Conservation (phyloP, 352 stramenopile genomes). For the Globisporangium paddicum region DNA sequence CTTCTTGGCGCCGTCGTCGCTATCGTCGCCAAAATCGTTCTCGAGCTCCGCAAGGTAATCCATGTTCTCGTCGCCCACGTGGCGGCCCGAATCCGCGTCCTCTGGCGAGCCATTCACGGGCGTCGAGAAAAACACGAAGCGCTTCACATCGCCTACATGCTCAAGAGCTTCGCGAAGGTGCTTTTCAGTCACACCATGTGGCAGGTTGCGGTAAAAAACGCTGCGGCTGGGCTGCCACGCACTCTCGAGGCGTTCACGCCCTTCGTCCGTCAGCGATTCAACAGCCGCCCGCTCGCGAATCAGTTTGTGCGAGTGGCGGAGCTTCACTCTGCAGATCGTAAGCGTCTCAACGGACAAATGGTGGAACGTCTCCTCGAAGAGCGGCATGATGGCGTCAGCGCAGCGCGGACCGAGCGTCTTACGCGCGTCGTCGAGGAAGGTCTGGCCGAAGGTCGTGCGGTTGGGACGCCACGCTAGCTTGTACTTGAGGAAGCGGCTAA, state of each 20-base stretch:
- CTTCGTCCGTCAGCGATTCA: conserved; percentile 35
- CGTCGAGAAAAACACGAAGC: conserved; percentile 65
- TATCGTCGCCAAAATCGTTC: conserved; percentile 25
- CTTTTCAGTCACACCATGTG: conserved; percentile 55
- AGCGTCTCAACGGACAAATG: conserved; percentile 83
- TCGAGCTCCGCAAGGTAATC: conserved; percentile 29
- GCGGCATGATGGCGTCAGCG: conserved; percentile 66
- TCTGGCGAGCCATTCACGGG: conserved; percentile 56
- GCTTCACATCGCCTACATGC: conserved; percentile 63
- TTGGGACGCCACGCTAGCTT: conserved; percentile 83
- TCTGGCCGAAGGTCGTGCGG: conserved; percentile 69
- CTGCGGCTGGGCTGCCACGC: conserved; percentile 48
- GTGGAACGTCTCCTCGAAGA: conserved; percentile 72
- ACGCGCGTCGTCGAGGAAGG: conserved; percentile 71
- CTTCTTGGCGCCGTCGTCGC: conserved; percentile 21
- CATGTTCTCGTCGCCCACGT: conserved; percentile 20
- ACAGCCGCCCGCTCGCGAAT: conserved; percentile 47
- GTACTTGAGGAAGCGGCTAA: conserved; percentile 83
- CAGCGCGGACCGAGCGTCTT: conserved; percentile 54
- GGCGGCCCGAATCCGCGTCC: conserved; percentile 16
- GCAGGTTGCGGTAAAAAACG: conserved; percentile 82
- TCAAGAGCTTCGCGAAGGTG: conserved; percentile 59
- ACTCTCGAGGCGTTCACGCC: conserved; percentile 27
- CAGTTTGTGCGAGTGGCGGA: conserved; percentile 65
- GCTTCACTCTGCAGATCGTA: conserved; percentile 79